Evolutionary conservation across 805 yeast species (phyloP).

Genomic region (Wickerhamomyces canadensis): DNA sequence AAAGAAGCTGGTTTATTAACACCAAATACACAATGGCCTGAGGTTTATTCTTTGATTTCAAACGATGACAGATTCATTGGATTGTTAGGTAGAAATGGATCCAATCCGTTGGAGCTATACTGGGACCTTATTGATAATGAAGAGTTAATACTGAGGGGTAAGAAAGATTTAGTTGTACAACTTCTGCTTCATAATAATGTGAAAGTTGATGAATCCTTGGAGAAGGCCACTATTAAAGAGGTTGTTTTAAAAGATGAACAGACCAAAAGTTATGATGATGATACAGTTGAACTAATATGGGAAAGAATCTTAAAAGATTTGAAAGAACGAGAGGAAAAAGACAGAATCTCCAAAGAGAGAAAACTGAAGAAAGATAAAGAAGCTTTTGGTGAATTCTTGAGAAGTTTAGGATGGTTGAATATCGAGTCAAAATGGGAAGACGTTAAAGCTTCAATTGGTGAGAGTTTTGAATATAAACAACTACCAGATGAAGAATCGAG

Average conservation of each 20-base stretch:
- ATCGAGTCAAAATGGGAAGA: conserved; percentile 33
- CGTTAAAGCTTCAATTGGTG: conserved; percentile 25
- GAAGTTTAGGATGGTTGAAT: neutral
- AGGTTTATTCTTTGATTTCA: conserved; percentile 44
- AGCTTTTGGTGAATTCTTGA: conserved; percentile 20
- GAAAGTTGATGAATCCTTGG: conserved; percentile 20
- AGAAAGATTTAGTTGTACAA: conserved; percentile 54
- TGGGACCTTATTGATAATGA: conserved; percentile 69
- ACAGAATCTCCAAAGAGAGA: conserved; percentile 12
- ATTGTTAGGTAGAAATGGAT: conserved; percentile 71
- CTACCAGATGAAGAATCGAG: conserved; percentile 28
- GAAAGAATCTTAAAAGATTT: conserved; percentile 23
- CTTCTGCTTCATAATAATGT: conserved; percentile 34
- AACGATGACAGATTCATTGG: conserved; percentile 52
- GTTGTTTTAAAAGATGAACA: conserved; percentile 18
- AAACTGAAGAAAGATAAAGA: conserved; percentile 18
- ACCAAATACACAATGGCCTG: conserved; percentile 56
- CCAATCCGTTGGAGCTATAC: conserved; percentile 70
- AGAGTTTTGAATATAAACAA: conserved; percentile 29
- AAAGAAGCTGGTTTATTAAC: conserved; percentile 29
- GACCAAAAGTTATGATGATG: conserved; percentile 23
- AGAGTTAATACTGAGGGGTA: conserved; percentile 47
- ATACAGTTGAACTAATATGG: conserved; percentile 25
- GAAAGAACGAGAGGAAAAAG: conserved; percentile 20
- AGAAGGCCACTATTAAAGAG: conserved; percentile 10